phyloP scores from a whole-genome alignment of 2,329 filamentous ascomycete genomes.

The Didymella pomorum region DNA sequence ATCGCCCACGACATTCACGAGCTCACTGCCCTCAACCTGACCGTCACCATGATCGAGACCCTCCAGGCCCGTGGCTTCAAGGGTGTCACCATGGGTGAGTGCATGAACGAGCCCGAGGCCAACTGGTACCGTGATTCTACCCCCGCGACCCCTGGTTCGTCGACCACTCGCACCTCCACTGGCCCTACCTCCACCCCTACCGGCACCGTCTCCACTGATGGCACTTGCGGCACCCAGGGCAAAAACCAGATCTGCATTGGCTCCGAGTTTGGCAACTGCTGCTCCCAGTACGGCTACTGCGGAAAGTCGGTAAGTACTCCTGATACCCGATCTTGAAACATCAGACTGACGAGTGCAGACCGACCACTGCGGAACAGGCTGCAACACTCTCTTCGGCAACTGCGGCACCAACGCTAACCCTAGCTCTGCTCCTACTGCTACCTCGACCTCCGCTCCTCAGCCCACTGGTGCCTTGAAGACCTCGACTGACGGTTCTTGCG shows the following conservation, averaged over 20 bases:
- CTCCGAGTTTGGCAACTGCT: slow-evolving; percentile 54
- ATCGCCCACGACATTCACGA: slow-evolving; percentile 62
- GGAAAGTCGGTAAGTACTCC: slow-evolving; percentile 26
- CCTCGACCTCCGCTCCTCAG: slow-evolving; percentile 20
- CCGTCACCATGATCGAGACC: slow-evolving; percentile 54
- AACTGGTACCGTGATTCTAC: slow-evolving; percentile 60
- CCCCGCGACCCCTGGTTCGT: slow-evolving; percentile 35
- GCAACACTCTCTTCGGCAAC: slow-evolving; percentile 40
- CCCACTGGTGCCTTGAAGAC: slow-evolving; percentile 24
- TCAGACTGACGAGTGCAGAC: slow-evolving; percentile 1
- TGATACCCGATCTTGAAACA: neutral
- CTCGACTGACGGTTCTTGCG: slow-evolving; percentile 36
- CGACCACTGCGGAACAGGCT: slow-evolving; percentile 25
- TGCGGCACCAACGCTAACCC: slow-evolving; percentile 26
- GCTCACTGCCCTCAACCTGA: slow-evolving; percentile 55
- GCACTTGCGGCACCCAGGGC: slow-evolving; percentile 34
- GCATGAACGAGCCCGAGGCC: slow-evolving; percentile 53
- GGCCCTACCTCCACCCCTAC: slow-evolving; percentile 32
- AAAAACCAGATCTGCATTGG: slow-evolving; percentile 32
- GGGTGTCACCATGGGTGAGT: slow-evolving; percentile 59
- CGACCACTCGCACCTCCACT: slow-evolving; percentile 33
- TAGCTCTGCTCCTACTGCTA: slow-evolving; percentile 14
- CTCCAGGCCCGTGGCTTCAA: slow-evolving; percentile 51
- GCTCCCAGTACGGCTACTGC: slow-evolving; percentile 55
- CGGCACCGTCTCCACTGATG: slow-evolving; percentile 31